Base-by-base conservation (phyloP, 148 eudicot genomes). In the Chenopodium album region DNA sequence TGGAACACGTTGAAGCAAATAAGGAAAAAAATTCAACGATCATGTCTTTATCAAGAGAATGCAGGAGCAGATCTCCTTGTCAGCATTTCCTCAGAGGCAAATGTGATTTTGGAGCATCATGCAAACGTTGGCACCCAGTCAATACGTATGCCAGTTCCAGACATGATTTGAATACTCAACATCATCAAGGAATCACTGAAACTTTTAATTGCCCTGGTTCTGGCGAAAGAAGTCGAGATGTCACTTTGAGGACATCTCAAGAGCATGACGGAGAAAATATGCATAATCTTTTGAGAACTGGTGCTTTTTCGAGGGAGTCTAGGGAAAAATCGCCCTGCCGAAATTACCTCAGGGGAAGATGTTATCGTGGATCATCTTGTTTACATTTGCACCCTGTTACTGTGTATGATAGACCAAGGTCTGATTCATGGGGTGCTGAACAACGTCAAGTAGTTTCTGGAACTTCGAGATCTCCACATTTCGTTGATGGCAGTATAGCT, bases 61-160 rank as follows among this genome's bases (percentile, higher is more conserved):
- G 2, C 71, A 56, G 63, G 34, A 80, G 76, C 66, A 84, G 76
- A 75, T 80, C 86, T 80, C 86, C 86, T 63, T 84, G 86, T 54
- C 85, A 82, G 41, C 71, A 70, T 70, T 84, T 60, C 64, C 86
- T 80, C 44, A 70, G 63, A 32, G 86, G 86, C 37, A 70, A 26
- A 63, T 85, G 84, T 56, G 59, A 26, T 14, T 50, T n/a, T 62
- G 86, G 83, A 76, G 65, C 83, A 44, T 71, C 73, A 71, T 80
- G 86, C 77, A 71, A 79, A 47, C 73, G 73, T 37, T 76, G 80
- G 83, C 87, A 85, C 82, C 76, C 77, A 10, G 81, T 3, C 13
- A 34, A 78, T 72, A n/a, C 79, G 11, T 10, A 29, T 81, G 75
- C 16, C 8, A 54, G 74, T 28, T 44, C 66, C 23, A 22, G 34